These are phyloP conservation scores for Pezicula radicicola DNA, from an alignment of 2,329 filamentous ascomycete genomes.

Conservation along the genomic window DNA sequence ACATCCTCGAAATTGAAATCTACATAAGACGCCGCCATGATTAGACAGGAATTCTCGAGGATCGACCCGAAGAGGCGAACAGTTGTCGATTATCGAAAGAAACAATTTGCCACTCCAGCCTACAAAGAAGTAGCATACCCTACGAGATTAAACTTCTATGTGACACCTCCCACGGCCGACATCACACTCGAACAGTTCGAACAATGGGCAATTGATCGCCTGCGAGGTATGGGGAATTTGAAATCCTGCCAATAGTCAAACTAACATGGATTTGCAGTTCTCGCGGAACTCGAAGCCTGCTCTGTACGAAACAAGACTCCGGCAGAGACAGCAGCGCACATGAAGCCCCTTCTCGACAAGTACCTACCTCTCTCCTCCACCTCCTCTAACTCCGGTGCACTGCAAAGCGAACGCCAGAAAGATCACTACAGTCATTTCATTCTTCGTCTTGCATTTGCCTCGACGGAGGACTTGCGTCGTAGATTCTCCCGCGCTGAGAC, in stretches of 20 bases:
- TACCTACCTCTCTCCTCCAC: conserved; percentile 79
- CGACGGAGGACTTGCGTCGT: conserved; percentile 84
- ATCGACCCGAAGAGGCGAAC: conserved; percentile 67
- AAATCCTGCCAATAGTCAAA: conserved; percentile 28
- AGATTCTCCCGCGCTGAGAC: conserved; percentile 86
- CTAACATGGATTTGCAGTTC: conserved; percentile 52
- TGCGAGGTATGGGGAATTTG: conserved; percentile 61
- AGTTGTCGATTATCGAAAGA: conserved; percentile 75
- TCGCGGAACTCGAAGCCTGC: conserved; percentile 88
- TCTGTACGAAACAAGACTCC: conserved; percentile 87
- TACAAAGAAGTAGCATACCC: conserved; percentile 80
- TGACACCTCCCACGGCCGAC: conserved; percentile 82
- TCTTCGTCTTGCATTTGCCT: conserved; percentile 84
- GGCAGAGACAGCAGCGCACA: conserved; percentile 79
- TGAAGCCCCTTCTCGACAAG: conserved; percentile 84
- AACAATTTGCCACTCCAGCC: conserved; percentile 75
- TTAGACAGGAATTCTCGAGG: conserved; percentile 27
- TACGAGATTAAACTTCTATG: conserved; percentile 89
- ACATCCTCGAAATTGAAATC: no score
- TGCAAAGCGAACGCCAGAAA: conserved; percentile 77
- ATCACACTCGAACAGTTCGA: conserved; percentile 97
- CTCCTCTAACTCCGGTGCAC: conserved; percentile 55
- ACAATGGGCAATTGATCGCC: conserved; percentile 93
- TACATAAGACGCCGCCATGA: conserved; percentile 19
- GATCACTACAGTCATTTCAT: conserved; percentile 99